These are phyloP conservation scores for Fonsecaea monophora DNA, from an alignment of 2,329 filamentous ascomycete species.

Conservation along the genomic window DNA sequence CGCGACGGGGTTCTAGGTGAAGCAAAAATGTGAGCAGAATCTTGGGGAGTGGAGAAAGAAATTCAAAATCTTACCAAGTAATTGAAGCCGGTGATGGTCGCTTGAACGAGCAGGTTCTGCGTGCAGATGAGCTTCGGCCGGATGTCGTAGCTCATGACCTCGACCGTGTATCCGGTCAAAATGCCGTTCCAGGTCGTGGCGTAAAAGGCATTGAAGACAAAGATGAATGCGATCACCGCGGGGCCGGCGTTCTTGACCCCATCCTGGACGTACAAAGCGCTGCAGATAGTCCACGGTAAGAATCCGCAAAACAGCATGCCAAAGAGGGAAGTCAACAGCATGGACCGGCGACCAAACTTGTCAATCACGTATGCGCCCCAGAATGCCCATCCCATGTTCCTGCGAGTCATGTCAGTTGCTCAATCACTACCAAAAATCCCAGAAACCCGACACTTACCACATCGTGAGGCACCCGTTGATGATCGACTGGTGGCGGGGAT, in stretches of 20 bases:
- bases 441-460: constrained; percentile 6
- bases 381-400: constrained; percentile 29
- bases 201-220: constrained; percentile 28
- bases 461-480: constrained; percentile 47
- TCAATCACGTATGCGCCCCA: constrained; percentile 28
- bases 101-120: constrained; percentile 26
- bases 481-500: constrained; percentile 45
- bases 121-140: constrained; percentile 28
- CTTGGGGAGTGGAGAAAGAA: neutral
- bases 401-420: neutral
- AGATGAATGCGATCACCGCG: constrained; percentile 26
- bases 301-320: constrained; percentile 26
- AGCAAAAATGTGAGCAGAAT: neutral
- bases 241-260: constrained; percentile 24
- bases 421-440: neutral
- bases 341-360: constrained; percentile 25
- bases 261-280: constrained; percentile 21
- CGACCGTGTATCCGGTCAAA: constrained; percentile 24
- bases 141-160: constrained; percentile 30
- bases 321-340: constrained; percentile 22
- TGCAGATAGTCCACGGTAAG: constrained; percentile 27
- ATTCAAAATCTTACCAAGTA: constrained; percentile 40
- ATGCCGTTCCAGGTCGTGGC: constrained; percentile 26
- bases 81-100: constrained; percentile 42
- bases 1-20: constrained; percentile 43